Base-by-base conservation (phyloP, 352 stramenopile species). In the Pythium angustatum region DNA sequence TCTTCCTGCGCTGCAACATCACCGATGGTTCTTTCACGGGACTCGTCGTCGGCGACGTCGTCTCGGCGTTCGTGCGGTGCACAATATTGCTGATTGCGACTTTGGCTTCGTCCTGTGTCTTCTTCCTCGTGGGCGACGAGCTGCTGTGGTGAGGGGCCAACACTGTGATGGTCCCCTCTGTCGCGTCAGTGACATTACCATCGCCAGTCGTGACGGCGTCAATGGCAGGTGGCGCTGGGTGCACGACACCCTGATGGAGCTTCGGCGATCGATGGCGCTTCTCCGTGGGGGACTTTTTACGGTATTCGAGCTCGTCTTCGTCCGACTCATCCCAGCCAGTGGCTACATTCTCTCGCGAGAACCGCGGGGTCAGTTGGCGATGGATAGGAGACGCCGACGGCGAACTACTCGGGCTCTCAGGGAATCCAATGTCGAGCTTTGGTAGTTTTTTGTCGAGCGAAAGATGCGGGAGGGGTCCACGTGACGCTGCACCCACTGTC, bases 1-100 rank as follows among this genome's bases (percentile, higher is more conserved):
- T 66, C 36, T 60, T 72, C 21, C 58, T 43, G 28, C 58, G 52
- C n/a, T 63, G 57, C 8, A 72, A 47, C 45, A 63, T 64, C 15
- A 67, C 45, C 0, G 58, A 72, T 27, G 57, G 47, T 27, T 72
- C 58, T 11, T 66, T 59, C n/a, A 58, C 52, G 40, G 56, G 49
- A 41, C 56, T 63, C 22, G 40, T 15, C 5, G 17, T 54, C 10
- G 54, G 54, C 10, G 53, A 59, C 4, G 45, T 28, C 15, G 19
- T 30, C 2, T 58, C 64, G 1, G 22, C 38, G 10, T 44, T 45
- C 14, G 64, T 54, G 24, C 57, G 56, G 7, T 52, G 26, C 30
- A 70, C 49, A 15, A 70, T 66, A 5, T 41, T 51, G 15, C 22
- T n/a, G 3, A 71, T 71, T 12, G 64, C 57, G 4, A 36, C 21